phyloP scores from a whole-genome alignment of 306 rosid genomes.

The Coriaria nepalensis region DNA sequence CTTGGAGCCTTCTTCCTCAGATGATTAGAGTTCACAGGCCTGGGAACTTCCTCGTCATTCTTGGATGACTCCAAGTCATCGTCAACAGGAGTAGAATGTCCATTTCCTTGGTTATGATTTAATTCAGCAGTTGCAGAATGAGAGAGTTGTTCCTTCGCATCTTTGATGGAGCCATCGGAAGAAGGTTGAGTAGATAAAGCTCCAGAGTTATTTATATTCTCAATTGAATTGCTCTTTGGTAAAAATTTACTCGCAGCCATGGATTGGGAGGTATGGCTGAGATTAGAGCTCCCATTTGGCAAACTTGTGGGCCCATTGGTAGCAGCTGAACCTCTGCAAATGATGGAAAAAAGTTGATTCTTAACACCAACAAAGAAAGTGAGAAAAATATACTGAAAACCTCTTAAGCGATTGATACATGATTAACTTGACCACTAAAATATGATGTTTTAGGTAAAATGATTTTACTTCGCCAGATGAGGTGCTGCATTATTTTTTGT shows the following conservation, averaged over 20 bases:
- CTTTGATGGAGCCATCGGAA: slow-evolving; percentile 19
- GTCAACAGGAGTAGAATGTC: slow-evolving; percentile 14
- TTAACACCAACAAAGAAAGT: background rate
- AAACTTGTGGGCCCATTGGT: slow-evolving; percentile 28
- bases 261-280: slow-evolving; percentile 21
- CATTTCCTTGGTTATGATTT: slow-evolving; percentile 23
- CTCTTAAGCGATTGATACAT: background rate
- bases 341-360: background rate
- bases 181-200: slow-evolving; percentile 27
- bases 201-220: slow-evolving; percentile 19
- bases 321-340: slow-evolving; percentile 33
- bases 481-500: slow-evolving; percentile 22
- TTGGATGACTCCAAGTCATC: slow-evolving; percentile 25
- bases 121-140: slow-evolving; percentile 22
- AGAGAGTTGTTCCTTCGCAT: slow-evolving; percentile 19
- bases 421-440: background rate
- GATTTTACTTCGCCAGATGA: slow-evolving; percentile 35
- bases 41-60: slow-evolving; percentile 17
- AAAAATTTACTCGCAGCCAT: slow-evolving; percentile 12
- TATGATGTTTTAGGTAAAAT: background rate
- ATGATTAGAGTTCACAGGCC: slow-evolving; percentile 12
- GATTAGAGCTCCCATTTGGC: slow-evolving; percentile 37
- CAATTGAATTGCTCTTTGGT: slow-evolving; percentile 20
- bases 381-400: slow-evolving; percentile 1
- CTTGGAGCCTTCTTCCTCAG: slow-evolving; percentile 10